These are phyloP conservation scores for Salix udensis DNA, from an alignment of 345 rosid genomes.

Conservation along the genomic window DNA sequence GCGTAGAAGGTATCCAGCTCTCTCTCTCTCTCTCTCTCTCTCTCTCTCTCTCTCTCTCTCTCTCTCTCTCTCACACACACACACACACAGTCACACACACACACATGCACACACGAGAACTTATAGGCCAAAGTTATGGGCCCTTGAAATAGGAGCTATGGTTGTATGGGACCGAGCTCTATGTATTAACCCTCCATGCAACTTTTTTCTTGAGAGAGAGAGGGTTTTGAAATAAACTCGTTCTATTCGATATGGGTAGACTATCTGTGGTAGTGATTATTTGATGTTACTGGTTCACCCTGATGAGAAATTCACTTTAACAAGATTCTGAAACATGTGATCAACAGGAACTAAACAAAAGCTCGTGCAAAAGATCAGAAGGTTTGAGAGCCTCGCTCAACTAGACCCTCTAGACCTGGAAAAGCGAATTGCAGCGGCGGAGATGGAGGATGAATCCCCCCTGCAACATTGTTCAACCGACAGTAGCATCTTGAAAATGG, in stretches of 20 bases:
- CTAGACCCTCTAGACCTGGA: conserved; percentile 62
- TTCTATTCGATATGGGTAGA: neutral
- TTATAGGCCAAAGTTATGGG: no score
- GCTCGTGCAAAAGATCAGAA: conserved; percentile 30
- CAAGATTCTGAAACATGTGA: neutral
- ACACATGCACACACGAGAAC: no score
- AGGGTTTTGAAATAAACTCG: neutral
- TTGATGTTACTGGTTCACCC: neutral
- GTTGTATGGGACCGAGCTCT: no score
- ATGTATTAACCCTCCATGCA: no score
- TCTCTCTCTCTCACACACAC: neutral
- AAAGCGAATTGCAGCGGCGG: conserved; percentile 40
- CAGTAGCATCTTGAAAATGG: neutral
- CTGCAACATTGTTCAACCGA: neutral
- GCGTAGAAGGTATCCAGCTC: conserved; percentile 27
- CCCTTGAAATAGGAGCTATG: no score
- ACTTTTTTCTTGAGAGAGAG: no score
- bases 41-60: neutral
- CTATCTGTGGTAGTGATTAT: neutral
- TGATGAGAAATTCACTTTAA: neutral
- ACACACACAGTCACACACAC: no score
- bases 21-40: neutral
- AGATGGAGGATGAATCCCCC: conserved; percentile 25
- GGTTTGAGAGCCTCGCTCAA: conserved; percentile 37
- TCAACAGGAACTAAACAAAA: conserved; percentile 46